A percentile compares a stretch with the other conserved stretches of the same genome.
Conservation (phyloP, 2,329 filamentous ascomycete genomes). For the Paecilomyces formosus region DNA sequence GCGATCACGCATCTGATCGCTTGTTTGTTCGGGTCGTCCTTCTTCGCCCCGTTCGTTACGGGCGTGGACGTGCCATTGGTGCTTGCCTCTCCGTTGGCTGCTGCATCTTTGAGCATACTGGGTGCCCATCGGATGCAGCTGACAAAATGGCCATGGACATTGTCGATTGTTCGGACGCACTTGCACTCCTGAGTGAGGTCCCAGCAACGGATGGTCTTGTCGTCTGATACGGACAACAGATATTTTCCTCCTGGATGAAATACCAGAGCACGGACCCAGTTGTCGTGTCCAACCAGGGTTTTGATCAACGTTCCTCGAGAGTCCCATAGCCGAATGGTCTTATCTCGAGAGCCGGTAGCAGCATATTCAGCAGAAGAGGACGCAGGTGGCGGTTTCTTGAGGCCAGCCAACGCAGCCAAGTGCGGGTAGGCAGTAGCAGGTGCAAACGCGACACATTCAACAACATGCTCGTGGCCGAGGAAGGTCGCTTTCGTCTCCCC, state of each 20-base stretch:
- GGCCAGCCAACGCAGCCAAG: constrained; percentile 66
- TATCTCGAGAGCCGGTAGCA: constrained; percentile 83
- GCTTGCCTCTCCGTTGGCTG: constrained; percentile 6
- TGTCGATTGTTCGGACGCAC: constrained; percentile 72
- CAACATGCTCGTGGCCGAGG: constrained; percentile 75
- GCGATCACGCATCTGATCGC: constrained; percentile 79
- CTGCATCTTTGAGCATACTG: constrained; percentile 55
- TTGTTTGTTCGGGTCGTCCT: constrained; percentile 47
- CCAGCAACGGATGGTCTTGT: constrained; percentile 91
- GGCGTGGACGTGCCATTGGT: background rate
- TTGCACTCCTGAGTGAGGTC: constrained; percentile 85
- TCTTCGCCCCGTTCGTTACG: constrained; percentile 38
- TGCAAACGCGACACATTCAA: constrained; percentile 82
- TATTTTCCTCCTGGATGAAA: constrained; percentile 94
- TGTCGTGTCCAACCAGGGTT: constrained; percentile 80
- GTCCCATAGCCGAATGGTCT: constrained; percentile 86
- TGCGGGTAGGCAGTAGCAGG: constrained; percentile 71
- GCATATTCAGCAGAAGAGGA: constrained; percentile 77
- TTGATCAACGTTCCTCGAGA: constrained; percentile 75
- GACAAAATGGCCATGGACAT: constrained; percentile 77
- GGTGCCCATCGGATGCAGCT: constrained; percentile 85
- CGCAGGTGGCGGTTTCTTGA: constrained; percentile 71
- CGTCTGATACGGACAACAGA: constrained; percentile 75
- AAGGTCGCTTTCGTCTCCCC: constrained; percentile 72
- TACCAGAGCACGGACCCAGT: constrained; percentile 79